phyloP scores from a whole-genome alignment of 1,284 basidiomycete species.

The Ganoderma lucidum region DNA sequence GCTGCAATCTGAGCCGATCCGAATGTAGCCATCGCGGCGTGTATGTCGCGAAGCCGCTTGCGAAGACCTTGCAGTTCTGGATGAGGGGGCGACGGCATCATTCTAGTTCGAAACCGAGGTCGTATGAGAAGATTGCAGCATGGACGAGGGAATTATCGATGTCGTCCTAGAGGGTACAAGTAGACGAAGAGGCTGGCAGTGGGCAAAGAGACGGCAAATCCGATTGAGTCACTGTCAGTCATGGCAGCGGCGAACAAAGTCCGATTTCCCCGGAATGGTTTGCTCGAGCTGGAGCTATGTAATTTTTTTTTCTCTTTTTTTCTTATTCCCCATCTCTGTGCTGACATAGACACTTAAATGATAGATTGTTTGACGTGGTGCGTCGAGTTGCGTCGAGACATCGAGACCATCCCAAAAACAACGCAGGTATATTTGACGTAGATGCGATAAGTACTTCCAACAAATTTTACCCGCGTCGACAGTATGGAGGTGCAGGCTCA shows the following conservation, averaged over 20 bases:
- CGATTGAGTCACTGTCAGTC: neutral
- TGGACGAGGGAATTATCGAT: neutral
- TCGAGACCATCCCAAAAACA: neutral
- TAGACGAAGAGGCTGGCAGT: neutral
- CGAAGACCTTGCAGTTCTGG: conserved; percentile 50
- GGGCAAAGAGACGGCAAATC: neutral
- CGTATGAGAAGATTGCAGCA: neutral
- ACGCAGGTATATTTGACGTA: neutral
- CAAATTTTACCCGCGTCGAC: neutral
- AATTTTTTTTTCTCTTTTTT: too few relatives aligned
- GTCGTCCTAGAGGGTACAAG: neutral
- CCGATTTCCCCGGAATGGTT: too few relatives aligned
- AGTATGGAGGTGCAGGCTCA: neutral
- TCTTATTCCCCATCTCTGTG: too few relatives aligned
- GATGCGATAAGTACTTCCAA: neutral
- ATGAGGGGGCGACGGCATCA: conserved; percentile 34
- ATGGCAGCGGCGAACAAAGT: too few relatives aligned
- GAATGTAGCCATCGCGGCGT: conserved; percentile 54
- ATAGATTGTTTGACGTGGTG: too few relatives aligned
- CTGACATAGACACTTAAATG: too few relatives aligned
- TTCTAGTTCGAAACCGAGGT: neutral
- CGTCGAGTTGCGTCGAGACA: neutral
- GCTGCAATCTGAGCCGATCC: conserved; percentile 46
- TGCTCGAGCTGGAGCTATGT: too few relatives aligned
- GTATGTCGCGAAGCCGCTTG: conserved; percentile 46